Conservation (phyloP, 495 filamentous ascomycete species). For the Trypethelium eluteriae region DNA sequence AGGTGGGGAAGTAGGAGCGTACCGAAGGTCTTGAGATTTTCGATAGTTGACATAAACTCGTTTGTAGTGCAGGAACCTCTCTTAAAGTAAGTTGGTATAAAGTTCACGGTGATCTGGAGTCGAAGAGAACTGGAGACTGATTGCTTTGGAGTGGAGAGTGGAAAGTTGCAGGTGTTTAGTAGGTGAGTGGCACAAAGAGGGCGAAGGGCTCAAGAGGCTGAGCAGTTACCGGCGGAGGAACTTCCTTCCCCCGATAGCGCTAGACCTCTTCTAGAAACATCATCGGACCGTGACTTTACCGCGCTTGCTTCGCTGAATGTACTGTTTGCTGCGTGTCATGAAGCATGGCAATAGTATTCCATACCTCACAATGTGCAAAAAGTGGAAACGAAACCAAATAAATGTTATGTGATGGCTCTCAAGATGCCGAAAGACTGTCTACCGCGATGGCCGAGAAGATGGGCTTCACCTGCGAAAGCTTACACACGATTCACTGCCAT, state of each 20-base stretch:
- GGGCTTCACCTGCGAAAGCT: no score
- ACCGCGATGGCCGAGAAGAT: no score
- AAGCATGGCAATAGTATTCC: no score
- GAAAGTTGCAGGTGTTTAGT: not conserved
- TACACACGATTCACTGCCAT: no score
- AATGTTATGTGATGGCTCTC: no score
- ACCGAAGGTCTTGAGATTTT: slow-evolving; percentile 99
- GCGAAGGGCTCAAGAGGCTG: not conserved
- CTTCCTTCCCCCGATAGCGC: not conserved
- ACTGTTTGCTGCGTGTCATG: no score
- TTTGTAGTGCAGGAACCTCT: not conserved
- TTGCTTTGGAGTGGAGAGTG: not conserved
- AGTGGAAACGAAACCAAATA: no score
- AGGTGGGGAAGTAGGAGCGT: slow-evolving; percentile 36
- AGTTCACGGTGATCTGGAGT: not conserved
- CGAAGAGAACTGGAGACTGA: not conserved
- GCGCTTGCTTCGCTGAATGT: no score
- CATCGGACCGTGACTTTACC: no score
- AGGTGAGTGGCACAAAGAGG: not conserved
- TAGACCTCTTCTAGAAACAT: not conserved
- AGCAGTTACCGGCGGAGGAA: not conserved
- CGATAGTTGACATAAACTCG: slow-evolving; percentile 47
- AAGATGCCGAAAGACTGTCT: no score
- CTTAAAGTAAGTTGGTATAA: not conserved
- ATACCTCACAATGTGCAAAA: no score